Conservation (phyloP, 2,329 filamentous ascomycete species). For the Gliomastix tumulicola region DNA sequence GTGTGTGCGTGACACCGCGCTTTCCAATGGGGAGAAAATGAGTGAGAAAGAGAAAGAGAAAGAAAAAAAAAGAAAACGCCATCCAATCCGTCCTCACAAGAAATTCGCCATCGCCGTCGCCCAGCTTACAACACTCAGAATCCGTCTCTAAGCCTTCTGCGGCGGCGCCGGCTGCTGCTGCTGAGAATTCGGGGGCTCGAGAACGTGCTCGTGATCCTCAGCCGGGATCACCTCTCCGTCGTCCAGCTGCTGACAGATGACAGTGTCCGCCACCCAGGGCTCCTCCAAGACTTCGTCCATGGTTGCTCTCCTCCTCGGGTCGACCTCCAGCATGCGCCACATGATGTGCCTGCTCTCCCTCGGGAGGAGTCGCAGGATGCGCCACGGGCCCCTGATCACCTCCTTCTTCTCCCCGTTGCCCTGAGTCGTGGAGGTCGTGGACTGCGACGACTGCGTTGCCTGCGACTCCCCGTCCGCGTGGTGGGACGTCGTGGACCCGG, state of each 20-base stretch:
- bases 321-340: constrained; percentile 83
- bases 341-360: constrained; percentile 87
- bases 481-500: no score
- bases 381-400: constrained; percentile 87
- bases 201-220: constrained; percentile 73
- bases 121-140: no score
- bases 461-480: constrained; percentile 9
- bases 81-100: no score
- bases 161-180: constrained; percentile 16
- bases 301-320: constrained; percentile 74
- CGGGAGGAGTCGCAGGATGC: constrained; percentile 78
- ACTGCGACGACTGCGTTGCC: constrained; percentile 1
- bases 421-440: no score
- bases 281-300: constrained; percentile 84
- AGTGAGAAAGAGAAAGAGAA: no score
- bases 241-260: constrained; percentile 75
- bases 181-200: constrained; percentile 61
- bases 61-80: no score
- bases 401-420: constrained; percentile 51
- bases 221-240: constrained; percentile 64
- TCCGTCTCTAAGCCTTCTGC: neutral
- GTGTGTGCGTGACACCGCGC: no score
- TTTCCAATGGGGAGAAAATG: no score
- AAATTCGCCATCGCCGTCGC: no score
- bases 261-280: constrained; percentile 79